phyloP scores from a whole-genome alignment of 2,329 filamentous ascomycete genomes.

The Aspergillus tubingensis region DNA sequence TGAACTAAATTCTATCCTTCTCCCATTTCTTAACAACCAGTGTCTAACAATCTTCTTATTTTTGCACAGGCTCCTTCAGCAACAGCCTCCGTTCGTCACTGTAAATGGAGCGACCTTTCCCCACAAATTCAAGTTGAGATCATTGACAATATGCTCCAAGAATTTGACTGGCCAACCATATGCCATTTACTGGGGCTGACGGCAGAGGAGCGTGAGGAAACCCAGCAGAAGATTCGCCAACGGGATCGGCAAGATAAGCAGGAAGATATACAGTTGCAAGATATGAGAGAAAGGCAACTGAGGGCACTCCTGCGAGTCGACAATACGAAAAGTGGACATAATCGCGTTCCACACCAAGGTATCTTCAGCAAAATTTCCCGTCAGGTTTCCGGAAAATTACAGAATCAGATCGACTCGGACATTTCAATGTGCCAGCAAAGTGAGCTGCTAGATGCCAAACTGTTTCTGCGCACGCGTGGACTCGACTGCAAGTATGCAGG shows the following conservation, averaged over 20 bases:
- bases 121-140: conserved; percentile 39
- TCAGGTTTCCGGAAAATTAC: conserved; percentile 19
- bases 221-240: conserved; percentile 18
- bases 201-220: conserved; percentile 22
- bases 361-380: conserved; percentile 31
- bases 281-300: conserved; percentile 41
- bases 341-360: conserved; percentile 28
- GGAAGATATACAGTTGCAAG: conserved; percentile 32
- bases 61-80: background rate
- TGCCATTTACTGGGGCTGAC: conserved; percentile 30
- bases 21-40: background rate
- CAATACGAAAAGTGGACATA: conserved; percentile 29
- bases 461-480: conserved; percentile 32
- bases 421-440: conserved; percentile 32
- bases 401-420: conserved; percentile 17
- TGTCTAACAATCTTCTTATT: background rate
- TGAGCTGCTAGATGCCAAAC: conserved; percentile 35
- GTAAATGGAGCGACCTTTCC: conserved; percentile 37
- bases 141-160: conserved; percentile 32
- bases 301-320: conserved; percentile 34
- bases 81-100: conserved; percentile 14
- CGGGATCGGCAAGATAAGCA: conserved; percentile 30
- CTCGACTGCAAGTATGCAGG: conserved; percentile 35
- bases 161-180: conserved; percentile 23
- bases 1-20: background rate